Evolutionary conservation across 805 yeast species (phyloP).

Genomic region (Torulaspora microellipsoides): DNA sequence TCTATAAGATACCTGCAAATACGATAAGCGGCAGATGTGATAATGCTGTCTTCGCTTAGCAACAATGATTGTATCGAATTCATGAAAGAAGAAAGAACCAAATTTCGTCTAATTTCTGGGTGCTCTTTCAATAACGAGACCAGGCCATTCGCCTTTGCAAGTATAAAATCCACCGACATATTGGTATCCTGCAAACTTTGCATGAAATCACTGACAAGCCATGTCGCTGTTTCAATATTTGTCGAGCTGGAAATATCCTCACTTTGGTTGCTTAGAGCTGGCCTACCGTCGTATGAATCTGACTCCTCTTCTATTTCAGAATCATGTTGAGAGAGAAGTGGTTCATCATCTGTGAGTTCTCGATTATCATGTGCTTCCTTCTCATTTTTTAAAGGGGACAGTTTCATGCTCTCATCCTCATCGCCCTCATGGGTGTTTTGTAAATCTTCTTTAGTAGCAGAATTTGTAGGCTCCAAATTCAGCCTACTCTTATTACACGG

Average conservation of each 20-base stretch:
- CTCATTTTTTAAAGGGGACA: no score
- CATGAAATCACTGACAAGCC: slow-evolving; percentile 35
- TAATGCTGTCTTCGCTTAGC: slow-evolving; percentile 51
- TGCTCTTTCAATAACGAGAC: slow-evolving; percentile 51
- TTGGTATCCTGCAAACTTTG: slow-evolving; percentile 32
- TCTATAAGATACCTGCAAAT: slow-evolving; percentile 61
- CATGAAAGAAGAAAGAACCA: slow-evolving; percentile 55
- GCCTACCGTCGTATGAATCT: neutral
- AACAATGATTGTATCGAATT: slow-evolving; percentile 57
- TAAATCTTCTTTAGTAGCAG: slow-evolving; percentile 2
- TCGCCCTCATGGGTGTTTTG: no score
- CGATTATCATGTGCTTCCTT: no score
- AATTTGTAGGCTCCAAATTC: neutral
- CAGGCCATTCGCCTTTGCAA: slow-evolving; percentile 62
- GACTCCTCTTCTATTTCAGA: neutral
- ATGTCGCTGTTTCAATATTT: slow-evolving; percentile 31
- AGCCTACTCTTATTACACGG: neutral
- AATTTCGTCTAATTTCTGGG: slow-evolving; percentile 59
- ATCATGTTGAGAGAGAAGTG: neutral
- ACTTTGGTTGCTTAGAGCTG: neutral
- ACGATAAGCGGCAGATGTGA: slow-evolving; percentile 72
- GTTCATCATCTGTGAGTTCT: no score
- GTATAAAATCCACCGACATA: slow-evolving; percentile 22
- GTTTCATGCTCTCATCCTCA: no score
- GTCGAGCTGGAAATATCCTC: slow-evolving; percentile 8